A percentile compares a stretch with the other conserved stretches of the same genome.
phyloP scores from a whole-genome alignment of 2,329 filamentous ascomycete species.

The Beauveria brongniartii region DNA sequence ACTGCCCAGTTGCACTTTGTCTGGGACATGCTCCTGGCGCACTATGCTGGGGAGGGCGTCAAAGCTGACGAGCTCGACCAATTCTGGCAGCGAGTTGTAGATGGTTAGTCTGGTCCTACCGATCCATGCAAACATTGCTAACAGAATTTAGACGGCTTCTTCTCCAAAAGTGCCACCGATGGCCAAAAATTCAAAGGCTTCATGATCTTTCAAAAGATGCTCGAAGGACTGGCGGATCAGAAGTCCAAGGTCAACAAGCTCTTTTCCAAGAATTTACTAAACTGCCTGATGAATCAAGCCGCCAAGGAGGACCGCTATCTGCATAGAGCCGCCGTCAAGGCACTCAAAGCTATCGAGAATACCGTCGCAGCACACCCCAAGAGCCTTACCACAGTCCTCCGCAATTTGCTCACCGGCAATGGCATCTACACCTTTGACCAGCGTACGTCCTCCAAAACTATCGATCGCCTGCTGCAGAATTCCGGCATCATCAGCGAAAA shows the following conservation, averaged over 20 bases:
- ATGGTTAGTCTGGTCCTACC: slow-evolving; percentile 53
- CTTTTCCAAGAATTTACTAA: slow-evolving; percentile 78
- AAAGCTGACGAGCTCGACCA: slow-evolving; percentile 51
- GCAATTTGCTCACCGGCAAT: slow-evolving; percentile 59
- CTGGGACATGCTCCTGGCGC: slow-evolving; percentile 69
- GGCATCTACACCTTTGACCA: slow-evolving; percentile 78
- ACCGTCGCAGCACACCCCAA: slow-evolving; percentile 54
- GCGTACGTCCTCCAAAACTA: slow-evolving; percentile 74
- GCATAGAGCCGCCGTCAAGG: slow-evolving; percentile 68
- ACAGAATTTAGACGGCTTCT: slow-evolving; percentile 59
- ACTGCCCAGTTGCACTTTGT: slow-evolving; percentile 78
- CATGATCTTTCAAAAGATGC: slow-evolving; percentile 71
- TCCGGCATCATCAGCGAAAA: slow-evolving; percentile 50
- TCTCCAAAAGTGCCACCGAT: slow-evolving; percentile 71
- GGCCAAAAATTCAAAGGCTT: slow-evolving; percentile 91
- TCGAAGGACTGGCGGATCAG: slow-evolving; percentile 45
- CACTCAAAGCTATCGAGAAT: slow-evolving; percentile 61
- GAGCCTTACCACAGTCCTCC: slow-evolving; percentile 53
- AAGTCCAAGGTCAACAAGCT: slow-evolving; percentile 44
- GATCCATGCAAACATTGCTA: slow-evolving; percentile 17
- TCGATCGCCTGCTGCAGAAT: slow-evolving; percentile 63
- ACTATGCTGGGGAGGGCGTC: slow-evolving; percentile 35
- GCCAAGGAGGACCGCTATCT: slow-evolving; percentile 70
- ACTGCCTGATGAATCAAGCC: slow-evolving; percentile 75
- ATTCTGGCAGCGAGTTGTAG: slow-evolving; percentile 82